Evolutionary conservation across 441 rosid genomes (phyloP), one percentile per base, ranked within the genome.

Genomic region (Gossypium trilobum): DNA sequence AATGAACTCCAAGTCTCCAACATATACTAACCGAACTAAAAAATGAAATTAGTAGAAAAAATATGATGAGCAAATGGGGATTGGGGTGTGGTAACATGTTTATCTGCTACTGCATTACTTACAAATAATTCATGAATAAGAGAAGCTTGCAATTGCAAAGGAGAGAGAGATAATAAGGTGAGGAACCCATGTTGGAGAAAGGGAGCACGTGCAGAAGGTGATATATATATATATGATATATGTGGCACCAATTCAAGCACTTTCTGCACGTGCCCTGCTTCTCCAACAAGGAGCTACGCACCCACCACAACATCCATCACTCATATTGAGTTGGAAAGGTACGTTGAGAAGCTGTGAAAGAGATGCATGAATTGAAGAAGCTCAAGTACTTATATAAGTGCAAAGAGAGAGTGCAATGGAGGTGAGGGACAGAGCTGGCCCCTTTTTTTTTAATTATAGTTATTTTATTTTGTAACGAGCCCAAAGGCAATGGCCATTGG

Each of bases 201-300:
- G 71, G 20, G 63, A 73, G 70, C 75, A 73, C 75, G 71, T 50
- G 75, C 75, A 73, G 19, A 11, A 72, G 5, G 33, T 5, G 5
- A 27, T n/a, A 23, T 11, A 14, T 36, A 14, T 36, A 6, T 7
- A 7, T 7, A 7, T 16, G 8, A 8, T 8, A 56, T 20, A 56
- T 20, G n/a, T 22, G 23, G 29, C 27, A 75, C 61, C 16, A 20
- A 62, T 71, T 27, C 48, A 29, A 65, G 74, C 68, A 66, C 29
- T 58, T 23, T 74, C 80, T 91, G 98, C 98, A 94, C 98, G 98
- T 94, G 98, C 97, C 98, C 98, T 94, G 98, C 98, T 94, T 94
- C 98, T 94, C 98, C 98, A 94, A 52, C 98, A 75, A 75, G 90
- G 81, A 90, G 80, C 78, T 75, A 55, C 91, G 70, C 89, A 74